Conservation (phyloP, 768 basidiomycete genomes). For the Termitomyces eurrhizus region DNA sequence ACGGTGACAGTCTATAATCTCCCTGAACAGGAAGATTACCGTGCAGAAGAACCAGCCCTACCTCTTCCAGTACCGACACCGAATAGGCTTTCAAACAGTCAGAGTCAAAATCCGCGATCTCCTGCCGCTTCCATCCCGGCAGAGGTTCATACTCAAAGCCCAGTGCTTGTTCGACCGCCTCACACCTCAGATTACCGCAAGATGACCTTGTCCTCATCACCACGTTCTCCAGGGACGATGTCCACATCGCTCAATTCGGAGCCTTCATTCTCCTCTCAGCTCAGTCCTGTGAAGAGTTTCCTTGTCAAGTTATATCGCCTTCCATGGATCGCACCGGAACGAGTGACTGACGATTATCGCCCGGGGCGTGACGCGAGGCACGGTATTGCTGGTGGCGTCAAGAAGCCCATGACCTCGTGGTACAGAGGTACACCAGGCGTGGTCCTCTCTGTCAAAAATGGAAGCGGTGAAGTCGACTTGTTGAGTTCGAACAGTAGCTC, state of each 20-base stretch:
- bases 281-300: slow-evolving; percentile 40
- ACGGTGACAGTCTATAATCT: slow-evolving; percentile 17
- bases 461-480: slow-evolving; percentile 28
- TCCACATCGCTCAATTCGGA: slow-evolving; percentile 26
- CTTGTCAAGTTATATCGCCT: slow-evolving; percentile 36
- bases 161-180: slow-evolving; percentile 28
- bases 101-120: slow-evolving; percentile 4
- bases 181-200: slow-evolving; percentile 34
- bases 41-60: slow-evolving; percentile 4
- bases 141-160: slow-evolving; percentile 19
- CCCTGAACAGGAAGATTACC: slow-evolving; percentile 11
- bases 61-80: slow-evolving; percentile 11
- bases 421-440: slow-evolving; percentile 25
- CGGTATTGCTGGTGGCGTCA: slow-evolving; percentile 13
- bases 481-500: slow-evolving; percentile 26
- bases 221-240: slow-evolving; percentile 14
- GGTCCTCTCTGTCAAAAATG: slow-evolving; percentile 18
- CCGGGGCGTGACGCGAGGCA: slow-evolving; percentile 26
- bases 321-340: slow-evolving; percentile 42
- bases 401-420: slow-evolving; percentile 32
- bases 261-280: slow-evolving; percentile 32
- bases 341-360: slow-evolving; percentile 43
- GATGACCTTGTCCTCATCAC: slow-evolving; percentile 29
- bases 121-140: slow-evolving; percentile 5
- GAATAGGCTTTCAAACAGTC: slow-evolving; percentile 11